Conservation (phyloP, 2,329 filamentous ascomycete genomes). For the Ophioceras dolichostomum region DNA sequence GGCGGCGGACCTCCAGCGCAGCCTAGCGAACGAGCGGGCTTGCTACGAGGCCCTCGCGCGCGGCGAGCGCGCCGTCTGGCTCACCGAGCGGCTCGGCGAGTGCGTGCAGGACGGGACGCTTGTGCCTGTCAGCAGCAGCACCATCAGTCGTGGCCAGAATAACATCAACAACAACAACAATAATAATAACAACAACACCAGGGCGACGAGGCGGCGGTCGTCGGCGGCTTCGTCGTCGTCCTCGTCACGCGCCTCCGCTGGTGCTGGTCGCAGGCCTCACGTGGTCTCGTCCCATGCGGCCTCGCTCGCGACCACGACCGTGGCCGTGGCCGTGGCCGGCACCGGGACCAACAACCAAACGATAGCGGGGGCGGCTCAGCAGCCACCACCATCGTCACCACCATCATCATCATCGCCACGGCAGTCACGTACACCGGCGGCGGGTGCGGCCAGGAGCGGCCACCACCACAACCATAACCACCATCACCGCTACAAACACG, state of each 20-base stretch:
- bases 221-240: background rate
- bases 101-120: conserved; percentile 54
- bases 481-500: conserved; percentile 2
- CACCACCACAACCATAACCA: conserved; percentile 2
- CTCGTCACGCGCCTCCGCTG: too few species aligned
- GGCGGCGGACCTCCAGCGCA: conserved; percentile 70
- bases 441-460: conserved; percentile 2
- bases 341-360: too few species aligned
- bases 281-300: too few species aligned
- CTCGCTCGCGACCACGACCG: too few species aligned
- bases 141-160: conserved; percentile 8
- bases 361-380: too few species aligned
- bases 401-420: too few species aligned
- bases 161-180: background rate
- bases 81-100: conserved; percentile 53
- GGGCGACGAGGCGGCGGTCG: background rate
- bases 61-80: conserved; percentile 55
- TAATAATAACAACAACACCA: background rate
- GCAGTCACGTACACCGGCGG: too few species aligned
- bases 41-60: conserved; percentile 51
- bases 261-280: too few species aligned
- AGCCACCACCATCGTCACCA: too few species aligned
- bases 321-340: background rate
- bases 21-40: conserved; percentile 59
- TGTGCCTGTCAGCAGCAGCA: conserved; percentile 31